Evolutionary conservation across 257 asterid genomes (phyloP), one percentile per base, ranked within the genome.

Genomic region (Rehmannia glutinosa): DNA sequence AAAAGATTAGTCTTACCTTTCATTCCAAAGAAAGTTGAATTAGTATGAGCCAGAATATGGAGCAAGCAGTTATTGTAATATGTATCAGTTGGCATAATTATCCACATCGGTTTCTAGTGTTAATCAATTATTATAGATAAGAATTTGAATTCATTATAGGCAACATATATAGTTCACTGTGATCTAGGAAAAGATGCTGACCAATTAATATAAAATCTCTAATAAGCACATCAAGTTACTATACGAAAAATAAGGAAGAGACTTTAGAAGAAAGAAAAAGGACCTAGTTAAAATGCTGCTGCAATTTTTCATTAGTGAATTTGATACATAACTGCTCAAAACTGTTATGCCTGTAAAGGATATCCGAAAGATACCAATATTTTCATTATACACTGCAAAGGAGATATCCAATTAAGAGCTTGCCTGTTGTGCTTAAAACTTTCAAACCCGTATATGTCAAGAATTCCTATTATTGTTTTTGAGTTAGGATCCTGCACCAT

Each of bases 401-500:
- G 53, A 71, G 43, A 71, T 39, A 33, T 20, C 47, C 24, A 46
- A 62, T 19, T 28, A 52, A 66, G 64, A 70, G 47, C 80, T 77
- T 75, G 68, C 88, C 88, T 83, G 81, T 94, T 94, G 63, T 74
- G 76, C 81, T 94, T 91, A 76, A 94, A 94, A 81, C 99, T 91
- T 82, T 94, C 99, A 79, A 94, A 94, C 32, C 99, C 99, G 47
- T 94, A 94, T 62, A 94, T 94, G 78, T 94, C 99, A 78, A 94
- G 99, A 72, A 94, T 97, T 68, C 99, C 99, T 25, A 94, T 91
- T 70, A 85, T 86, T 73, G 97, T 86, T 72, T 88, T 90, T 71
- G 99, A 88, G 86, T 90, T 94, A 11, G 99, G 99, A 84, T 94
- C 99, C 82, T 94, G 99, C 70, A 97, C 97, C 72, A 94, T 94